Evolutionary conservation across 805 yeast species (phyloP).

Genomic region (Kuraishia ogatae): DNA sequence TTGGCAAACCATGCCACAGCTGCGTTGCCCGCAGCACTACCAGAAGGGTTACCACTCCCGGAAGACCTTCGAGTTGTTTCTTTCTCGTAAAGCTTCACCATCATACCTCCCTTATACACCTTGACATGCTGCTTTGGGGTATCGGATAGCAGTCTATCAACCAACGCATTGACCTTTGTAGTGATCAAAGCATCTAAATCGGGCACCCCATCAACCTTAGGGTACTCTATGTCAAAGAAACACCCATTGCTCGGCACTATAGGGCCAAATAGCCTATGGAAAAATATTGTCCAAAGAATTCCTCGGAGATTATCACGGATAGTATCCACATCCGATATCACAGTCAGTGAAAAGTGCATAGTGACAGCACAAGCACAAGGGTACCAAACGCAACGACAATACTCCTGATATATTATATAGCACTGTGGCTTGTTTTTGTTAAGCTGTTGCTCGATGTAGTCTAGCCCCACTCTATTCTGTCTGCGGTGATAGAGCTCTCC

Average conservation of each 20-base stretch:
- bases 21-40: background rate
- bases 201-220: constrained; percentile 32
- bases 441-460: no score
- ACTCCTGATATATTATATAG: no score
- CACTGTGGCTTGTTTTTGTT: no score
- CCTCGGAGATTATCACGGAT: constrained; percentile 51
- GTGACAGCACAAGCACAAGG: no score
- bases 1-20: background rate
- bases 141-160: constrained; percentile 12
- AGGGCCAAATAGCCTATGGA: constrained; percentile 61
- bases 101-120: constrained; percentile 23
- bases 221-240: constrained; percentile 52
- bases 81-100: constrained; percentile 19
- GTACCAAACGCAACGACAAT: no score
- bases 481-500: no score
- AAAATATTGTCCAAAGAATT: constrained; percentile 57
- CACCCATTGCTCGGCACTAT: constrained; percentile 47
- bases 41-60: background rate
- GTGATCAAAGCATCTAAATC: constrained; percentile 38
- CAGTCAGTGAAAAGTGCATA: constrained; percentile 39
- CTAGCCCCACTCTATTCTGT: no score
- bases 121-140: constrained; percentile 1
- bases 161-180: constrained; percentile 23
- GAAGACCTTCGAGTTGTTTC: background rate
- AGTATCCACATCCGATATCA: constrained; percentile 44